Base-by-base conservation (phyloP, 306 rosid genomes). In the Malus asiatica region DNA sequence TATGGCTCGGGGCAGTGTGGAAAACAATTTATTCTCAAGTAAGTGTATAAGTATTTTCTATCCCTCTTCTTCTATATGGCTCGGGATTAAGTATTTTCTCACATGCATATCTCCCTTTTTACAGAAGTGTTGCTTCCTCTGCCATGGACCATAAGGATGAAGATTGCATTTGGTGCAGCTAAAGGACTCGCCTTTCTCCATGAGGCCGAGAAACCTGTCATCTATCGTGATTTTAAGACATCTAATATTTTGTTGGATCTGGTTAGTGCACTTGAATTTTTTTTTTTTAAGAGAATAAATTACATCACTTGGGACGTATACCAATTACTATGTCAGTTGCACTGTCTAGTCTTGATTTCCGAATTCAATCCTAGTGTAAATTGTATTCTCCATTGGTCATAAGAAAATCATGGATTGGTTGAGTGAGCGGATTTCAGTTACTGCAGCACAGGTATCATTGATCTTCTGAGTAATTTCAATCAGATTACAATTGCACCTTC, bases 171-270 rank as follows among this genome's bases (percentile, higher is more conserved):
- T 71, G 97, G 99, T 1, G 98, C 99, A 64, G 99, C 98, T 5
- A 92, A 92, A 71, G 99, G 97, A 60, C 99, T 96, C 59, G 98
- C 99, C 45, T 92, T 96, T 88, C 99, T 96, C 72, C 99, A 96
- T 52, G 99, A 96, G 66, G 98, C 98, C 12, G 89, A 96, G 75
- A 90, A 95, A 81, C 97, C 99, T 0, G 99, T 96, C 75, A 96
- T 96, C 80, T 96, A 90, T 88, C 98, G 99, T 40, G 99, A 96
- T 82, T 96, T 96, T 66, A 96, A 92, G 86, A 96, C 99, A 20
- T 92, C 99, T 18, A 92, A 96, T 72, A 96, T 96, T 81, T 86
- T 96, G 75, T 83, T 96, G 69, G 99, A 96, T 73, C 66, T 23
- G 99, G 98, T 96, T 51, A 66, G 90, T 68, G 52, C 48, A 57